Evolutionary conservation across 495 filamentous ascomycete genomes (phyloP).

Genomic region (Neurospora discreta): DNA sequence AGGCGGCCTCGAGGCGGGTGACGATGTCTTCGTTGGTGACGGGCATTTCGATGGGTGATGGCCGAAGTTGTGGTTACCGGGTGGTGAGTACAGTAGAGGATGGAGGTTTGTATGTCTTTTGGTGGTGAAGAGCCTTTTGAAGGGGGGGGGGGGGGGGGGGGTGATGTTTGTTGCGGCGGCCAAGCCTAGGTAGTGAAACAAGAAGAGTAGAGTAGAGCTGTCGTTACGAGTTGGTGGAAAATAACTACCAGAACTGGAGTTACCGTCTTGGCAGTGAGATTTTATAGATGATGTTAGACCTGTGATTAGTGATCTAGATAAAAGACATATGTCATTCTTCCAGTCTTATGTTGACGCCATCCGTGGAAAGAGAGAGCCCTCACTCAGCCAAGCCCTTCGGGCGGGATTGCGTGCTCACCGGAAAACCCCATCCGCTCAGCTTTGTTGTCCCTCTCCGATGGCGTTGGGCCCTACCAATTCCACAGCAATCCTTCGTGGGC

Average conservation of each 20-base stretch:
- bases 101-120: too few species aligned
- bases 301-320: too few species aligned
- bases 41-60: conserved; percentile 13
- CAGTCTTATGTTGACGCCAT: neutral
- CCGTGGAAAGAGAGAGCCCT: neutral
- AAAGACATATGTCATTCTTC: neutral
- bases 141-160: too few species aligned
- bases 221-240: neutral
- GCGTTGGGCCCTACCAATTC: neutral
- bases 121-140: too few species aligned
- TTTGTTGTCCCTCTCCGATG: neutral
- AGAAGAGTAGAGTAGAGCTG: neutral
- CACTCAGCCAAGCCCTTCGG: neutral
- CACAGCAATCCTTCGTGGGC: neutral
- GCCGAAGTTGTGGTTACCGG: too few species aligned
- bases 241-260: neutral
- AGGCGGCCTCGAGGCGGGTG: conserved; percentile 28
- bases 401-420: neutral
- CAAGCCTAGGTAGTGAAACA: neutral
- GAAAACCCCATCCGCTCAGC: neutral
- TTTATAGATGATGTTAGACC: neutral
- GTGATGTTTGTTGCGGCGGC: too few species aligned
- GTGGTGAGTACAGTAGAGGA: neutral
- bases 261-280: neutral
- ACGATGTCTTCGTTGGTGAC: conserved; percentile 42